Evolutionary conservation across 768 basidiomycete species (phyloP).

Genomic region (Roridomyces roridus): DNA sequence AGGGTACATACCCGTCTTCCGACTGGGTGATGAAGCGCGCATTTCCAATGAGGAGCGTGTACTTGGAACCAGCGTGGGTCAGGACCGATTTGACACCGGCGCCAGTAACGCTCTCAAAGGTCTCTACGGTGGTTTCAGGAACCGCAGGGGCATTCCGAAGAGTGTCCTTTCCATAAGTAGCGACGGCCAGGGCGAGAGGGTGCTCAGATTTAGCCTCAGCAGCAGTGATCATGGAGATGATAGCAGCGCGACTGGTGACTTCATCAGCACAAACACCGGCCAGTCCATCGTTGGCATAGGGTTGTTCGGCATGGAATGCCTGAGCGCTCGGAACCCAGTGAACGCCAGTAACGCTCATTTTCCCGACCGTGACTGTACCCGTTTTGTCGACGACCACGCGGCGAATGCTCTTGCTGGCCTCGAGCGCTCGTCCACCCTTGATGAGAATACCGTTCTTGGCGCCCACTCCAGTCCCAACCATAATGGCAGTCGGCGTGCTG

Average conservation of each 20-base stretch:
- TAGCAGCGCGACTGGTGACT: constrained; percentile 57
- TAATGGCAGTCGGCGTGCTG: constrained; percentile 97
- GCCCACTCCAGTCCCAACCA: constrained; percentile 98
- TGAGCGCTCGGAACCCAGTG: constrained; percentile 66
- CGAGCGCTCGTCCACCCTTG: constrained; percentile 94
- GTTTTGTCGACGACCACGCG: constrained; percentile 95
- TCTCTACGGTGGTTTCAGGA: constrained; percentile 62
- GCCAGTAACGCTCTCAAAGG: constrained; percentile 90
- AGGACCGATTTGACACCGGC: constrained; percentile 83
- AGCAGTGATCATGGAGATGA: constrained; percentile 83
- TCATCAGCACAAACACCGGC: constrained; percentile 66
- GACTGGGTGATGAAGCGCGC: constrained; percentile 70
- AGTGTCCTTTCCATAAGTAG: constrained; percentile 76
- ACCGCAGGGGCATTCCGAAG: constrained; percentile 45
- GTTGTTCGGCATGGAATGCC: constrained; percentile 37
- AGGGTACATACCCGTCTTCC: constrained; percentile 59
- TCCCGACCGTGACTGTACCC: constrained; percentile 96
- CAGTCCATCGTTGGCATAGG: constrained; percentile 51
- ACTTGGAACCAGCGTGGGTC: constrained; percentile 53
- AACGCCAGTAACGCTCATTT: constrained; percentile 78
- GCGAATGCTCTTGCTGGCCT: constrained; percentile 85
- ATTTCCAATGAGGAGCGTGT: constrained; percentile 78
- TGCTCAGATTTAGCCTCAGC: constrained; percentile 95
- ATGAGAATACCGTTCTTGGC: constrained; percentile 97
- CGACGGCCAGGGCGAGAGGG: constrained; percentile 93